A percentile compares a stretch with the other conserved stretches of the same genome.
Evolutionary conservation across 495 filamentous ascomycete genomes (phyloP).

Genomic region (Hyaloscypha bicolor): DNA sequence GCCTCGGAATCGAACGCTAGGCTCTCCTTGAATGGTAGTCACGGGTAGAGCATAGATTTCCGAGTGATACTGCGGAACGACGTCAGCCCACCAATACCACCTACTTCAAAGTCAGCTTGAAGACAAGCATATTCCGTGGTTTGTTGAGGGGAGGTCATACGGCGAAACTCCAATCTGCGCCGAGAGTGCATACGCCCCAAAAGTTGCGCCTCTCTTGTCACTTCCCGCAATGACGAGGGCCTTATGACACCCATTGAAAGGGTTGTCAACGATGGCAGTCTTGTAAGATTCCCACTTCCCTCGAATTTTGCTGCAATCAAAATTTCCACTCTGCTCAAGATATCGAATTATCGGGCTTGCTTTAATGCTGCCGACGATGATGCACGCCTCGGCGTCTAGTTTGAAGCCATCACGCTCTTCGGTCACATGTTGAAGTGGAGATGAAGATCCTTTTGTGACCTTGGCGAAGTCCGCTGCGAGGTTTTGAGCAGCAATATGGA

Average conservation of each 20-base stretch:
- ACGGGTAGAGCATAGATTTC: conserved; percentile 58
- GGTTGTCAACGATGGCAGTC: conserved; percentile 59
- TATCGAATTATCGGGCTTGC: conserved; percentile 55
- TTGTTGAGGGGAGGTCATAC: neutral
- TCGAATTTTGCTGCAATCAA: conserved; percentile 55
- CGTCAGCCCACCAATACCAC: conserved; percentile 79
- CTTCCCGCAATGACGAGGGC: conserved; percentile 70
- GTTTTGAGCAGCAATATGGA: conserved; percentile 52
- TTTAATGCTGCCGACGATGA: conserved; percentile 70
- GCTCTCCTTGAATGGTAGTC: conserved; percentile 58
- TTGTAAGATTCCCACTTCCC: conserved; percentile 74
- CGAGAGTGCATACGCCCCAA: conserved; percentile 71
- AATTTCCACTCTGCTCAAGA: conserved; percentile 43
- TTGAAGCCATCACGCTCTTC: conserved; percentile 38
- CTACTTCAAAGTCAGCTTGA: conserved; percentile 5
- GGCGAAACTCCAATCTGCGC: conserved; percentile 77
- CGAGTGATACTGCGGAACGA: conserved; percentile 52
- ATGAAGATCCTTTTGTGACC: conserved; percentile 38
- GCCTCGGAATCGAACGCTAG: conserved; percentile 70
- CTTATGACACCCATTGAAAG: conserved; percentile 52
- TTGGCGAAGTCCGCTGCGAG: conserved; percentile 68
- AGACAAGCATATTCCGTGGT: neutral
- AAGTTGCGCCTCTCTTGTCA: conserved; percentile 71
- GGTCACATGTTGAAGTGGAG: neutral
- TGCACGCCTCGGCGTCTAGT: conserved; percentile 46